Conservation (phyloP, 176 grass and related monocot species). For the Raddia distichophylla region DNA sequence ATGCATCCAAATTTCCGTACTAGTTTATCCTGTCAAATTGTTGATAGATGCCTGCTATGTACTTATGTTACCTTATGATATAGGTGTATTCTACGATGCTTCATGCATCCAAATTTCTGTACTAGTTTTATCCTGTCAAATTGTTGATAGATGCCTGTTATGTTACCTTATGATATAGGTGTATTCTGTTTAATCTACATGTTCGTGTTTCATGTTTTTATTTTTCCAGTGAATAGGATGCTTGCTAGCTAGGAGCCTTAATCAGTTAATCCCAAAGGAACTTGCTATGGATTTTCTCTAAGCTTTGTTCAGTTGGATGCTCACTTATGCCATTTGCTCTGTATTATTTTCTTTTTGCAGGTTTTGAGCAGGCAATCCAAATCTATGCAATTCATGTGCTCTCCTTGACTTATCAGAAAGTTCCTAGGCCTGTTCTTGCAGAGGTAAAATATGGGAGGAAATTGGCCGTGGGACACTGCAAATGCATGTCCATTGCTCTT, state of each 20-base stretch:
- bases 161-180: conserved; percentile 12
- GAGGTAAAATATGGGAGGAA: conserved; percentile 57
- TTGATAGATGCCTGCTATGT: conserved; percentile 2
- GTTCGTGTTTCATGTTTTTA: background rate
- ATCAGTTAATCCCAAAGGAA: conserved; percentile 17
- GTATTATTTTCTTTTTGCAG: conserved; percentile 42
- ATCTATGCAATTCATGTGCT: conserved; percentile 85
- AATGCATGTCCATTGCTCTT: no score
- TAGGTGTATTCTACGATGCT: background rate
- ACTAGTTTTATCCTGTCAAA: background rate
- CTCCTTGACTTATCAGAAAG: conserved; percentile 96
- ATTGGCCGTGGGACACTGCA: no score
- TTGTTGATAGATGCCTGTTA: background rate
- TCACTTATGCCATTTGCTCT: conserved; percentile 6
- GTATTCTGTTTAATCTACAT: background rate
- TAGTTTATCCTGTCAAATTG: background rate
- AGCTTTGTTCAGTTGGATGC: background rate
- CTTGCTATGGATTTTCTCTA: background rate
- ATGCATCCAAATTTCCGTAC: no score
- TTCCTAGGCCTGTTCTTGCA: conserved; percentile 87
- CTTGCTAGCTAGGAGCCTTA: background rate
- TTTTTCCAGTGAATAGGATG: background rate
- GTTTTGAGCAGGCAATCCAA: conserved; percentile 99
- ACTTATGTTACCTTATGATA: conserved; percentile 10
- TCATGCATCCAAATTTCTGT: background rate